These are phyloP conservation scores for Lanmaoa rubissima DNA, from an alignment of 768 basidiomycete genomes.

Conservation along the genomic window DNA sequence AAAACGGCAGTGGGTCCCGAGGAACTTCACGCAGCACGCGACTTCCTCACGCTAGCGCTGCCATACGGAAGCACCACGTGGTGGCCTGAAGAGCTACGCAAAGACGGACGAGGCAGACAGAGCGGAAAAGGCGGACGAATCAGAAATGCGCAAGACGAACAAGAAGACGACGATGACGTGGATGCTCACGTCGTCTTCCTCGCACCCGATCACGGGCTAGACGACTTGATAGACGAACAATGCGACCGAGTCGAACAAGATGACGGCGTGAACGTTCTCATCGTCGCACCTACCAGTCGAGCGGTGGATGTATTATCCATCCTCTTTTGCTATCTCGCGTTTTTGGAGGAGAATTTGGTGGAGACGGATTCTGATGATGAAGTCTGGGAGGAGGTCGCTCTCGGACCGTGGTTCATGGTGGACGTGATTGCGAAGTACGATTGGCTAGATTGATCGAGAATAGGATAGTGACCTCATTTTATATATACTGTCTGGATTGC, in stretches of 20 bases:
- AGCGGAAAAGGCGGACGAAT: background rate
- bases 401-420: background rate
- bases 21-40: constrained; percentile 41
- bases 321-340: constrained; percentile 14
- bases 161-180: background rate
- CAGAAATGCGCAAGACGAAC: background rate
- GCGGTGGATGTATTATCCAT: constrained; percentile 12
- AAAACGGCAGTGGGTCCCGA: constrained; percentile 27
- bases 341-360: background rate
- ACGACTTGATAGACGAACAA: background rate
- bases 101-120: background rate
- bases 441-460: background rate
- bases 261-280: constrained; percentile 1
- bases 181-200: constrained; percentile 3
- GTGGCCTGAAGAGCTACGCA: background rate
- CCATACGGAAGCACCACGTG: constrained; percentile 25
- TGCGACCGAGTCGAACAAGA: background rate
- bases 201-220: background rate
- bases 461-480: background rate
- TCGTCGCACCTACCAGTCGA: constrained; percentile 11
- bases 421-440: background rate
- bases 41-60: constrained; percentile 42
- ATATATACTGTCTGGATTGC: background rate
- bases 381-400: background rate
- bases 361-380: background rate